A percentile compares a stretch with the other conserved stretches of the same genome.
These are phyloP conservation scores for Aegilops sharonensis DNA, from an alignment of 176 grass and related monocot genomes.

Conservation along the genomic window DNA sequence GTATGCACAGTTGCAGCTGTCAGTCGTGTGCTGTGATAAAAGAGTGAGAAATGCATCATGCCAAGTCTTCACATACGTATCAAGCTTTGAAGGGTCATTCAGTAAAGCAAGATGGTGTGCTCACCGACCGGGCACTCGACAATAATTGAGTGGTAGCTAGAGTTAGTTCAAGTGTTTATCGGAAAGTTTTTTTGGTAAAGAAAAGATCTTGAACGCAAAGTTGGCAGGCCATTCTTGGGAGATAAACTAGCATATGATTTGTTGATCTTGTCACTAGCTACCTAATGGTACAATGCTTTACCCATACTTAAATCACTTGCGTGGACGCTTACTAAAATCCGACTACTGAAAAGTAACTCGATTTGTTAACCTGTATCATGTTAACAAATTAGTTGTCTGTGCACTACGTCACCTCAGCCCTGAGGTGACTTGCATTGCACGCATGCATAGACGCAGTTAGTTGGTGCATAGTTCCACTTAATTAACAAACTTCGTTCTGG, in stretches of 20 bases:
- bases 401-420: background rate
- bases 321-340: constrained; percentile 28
- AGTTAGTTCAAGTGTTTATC: constrained; percentile 39
- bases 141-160: constrained; percentile 17
- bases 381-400: background rate
- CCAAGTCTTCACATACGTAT: background rate
- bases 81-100: too few relatives aligned
- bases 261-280: background rate
- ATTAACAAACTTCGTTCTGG: background rate
- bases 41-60: too few relatives aligned
- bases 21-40: background rate
- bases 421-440: background rate
- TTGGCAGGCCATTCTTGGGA: constrained; percentile 25
- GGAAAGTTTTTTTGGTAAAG: constrained; percentile 10
- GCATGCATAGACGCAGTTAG: background rate
- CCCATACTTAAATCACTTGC: constrained; percentile 3
- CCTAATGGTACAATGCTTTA: constrained; percentile 12
- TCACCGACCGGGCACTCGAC: constrained; percentile 18
- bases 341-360: constrained; percentile 14
- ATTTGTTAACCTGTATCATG: constrained; percentile 25
- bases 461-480: background rate
- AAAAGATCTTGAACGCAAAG: constrained; percentile 10
- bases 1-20: too few relatives aligned
- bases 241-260: constrained; percentile 36
- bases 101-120: background rate